Conservation (phyloP, 768 basidiomycete genomes). For the Suillus spraguei region DNA sequence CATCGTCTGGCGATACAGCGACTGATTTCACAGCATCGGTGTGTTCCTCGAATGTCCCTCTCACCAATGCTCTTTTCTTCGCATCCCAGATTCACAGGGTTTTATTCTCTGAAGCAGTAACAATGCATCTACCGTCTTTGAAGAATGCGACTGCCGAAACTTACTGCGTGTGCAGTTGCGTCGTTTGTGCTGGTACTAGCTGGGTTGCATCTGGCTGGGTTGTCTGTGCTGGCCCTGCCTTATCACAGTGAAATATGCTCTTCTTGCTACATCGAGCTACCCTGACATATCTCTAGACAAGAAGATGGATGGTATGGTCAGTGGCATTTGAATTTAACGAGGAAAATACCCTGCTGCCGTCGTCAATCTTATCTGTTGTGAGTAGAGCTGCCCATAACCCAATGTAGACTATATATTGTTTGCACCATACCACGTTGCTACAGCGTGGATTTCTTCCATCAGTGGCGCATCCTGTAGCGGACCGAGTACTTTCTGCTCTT, state of each 20-base stretch:
- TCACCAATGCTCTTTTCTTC: constrained; percentile 19
- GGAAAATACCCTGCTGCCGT: neutral
- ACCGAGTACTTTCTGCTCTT: too few species aligned
- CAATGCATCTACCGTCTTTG: constrained; percentile 27
- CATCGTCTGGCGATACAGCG: constrained; percentile 30
- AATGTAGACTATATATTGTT: neutral
- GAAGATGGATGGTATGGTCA: neutral
- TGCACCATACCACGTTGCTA: neutral
- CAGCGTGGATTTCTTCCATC: neutral
- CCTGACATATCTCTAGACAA: neutral
- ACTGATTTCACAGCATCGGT: constrained; percentile 28
- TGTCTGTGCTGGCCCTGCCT: neutral
- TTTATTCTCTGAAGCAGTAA: constrained; percentile 27
- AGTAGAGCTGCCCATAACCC: neutral
- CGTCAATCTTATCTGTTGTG: neutral
- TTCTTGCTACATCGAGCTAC: neutral
- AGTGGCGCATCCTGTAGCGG: too few species aligned
- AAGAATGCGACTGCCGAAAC: constrained; percentile 28
- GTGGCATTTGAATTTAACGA: neutral
- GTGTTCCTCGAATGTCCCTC: constrained; percentile 24
- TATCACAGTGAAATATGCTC: neutral
- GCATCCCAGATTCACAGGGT: constrained; percentile 31
- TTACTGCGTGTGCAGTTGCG: neutral
- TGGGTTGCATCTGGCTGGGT: neutral
- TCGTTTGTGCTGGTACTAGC: neutral